phyloP scores from a whole-genome alignment of 1,284 basidiomycete species.

The Mycena citricolor region DNA sequence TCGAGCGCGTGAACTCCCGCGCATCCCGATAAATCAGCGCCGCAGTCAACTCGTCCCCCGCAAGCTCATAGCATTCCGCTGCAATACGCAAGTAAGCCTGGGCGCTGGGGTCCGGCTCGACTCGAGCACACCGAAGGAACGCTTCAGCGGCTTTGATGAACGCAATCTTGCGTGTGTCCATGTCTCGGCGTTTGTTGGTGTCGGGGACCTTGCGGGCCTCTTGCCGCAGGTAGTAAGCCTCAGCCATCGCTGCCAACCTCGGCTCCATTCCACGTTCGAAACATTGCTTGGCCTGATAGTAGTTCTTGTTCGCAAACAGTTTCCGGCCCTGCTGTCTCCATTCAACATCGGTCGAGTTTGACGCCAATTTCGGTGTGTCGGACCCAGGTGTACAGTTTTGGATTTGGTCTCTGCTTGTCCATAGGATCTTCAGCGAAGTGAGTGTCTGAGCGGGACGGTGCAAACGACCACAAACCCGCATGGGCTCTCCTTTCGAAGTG shows the following conservation, averaged over 20 bases:
- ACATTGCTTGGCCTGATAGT: slow-evolving; percentile 59
- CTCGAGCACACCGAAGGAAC: slow-evolving; percentile 44
- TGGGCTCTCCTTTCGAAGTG: slow-evolving; percentile 54
- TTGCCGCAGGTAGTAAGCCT: slow-evolving; percentile 38
- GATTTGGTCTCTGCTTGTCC: slow-evolving; percentile 44
- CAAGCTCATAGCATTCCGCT: slow-evolving; percentile 52
- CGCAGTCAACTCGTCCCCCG: slow-evolving; percentile 41
- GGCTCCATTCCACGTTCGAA: slow-evolving; percentile 52
- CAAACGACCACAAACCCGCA: slow-evolving; percentile 43
- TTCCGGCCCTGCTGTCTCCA: slow-evolving; percentile 54
- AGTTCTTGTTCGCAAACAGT: slow-evolving; percentile 57
- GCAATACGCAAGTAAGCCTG: slow-evolving; percentile 47
- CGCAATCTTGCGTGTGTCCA: slow-evolving; percentile 13
- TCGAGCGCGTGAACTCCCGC: slow-evolving; percentile 44
- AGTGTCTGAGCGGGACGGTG: neutral
- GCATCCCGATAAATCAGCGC: slow-evolving; percentile 46
- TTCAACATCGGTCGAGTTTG: slow-evolving; percentile 45
- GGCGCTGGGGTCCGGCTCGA: slow-evolving; percentile 34
- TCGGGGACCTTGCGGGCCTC: slow-evolving; percentile 30
- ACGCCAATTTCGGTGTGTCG: slow-evolving; percentile 48
- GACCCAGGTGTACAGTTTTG: slow-evolving; percentile 43
- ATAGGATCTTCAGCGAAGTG: slow-evolving; percentile 41
- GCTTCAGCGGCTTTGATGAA: slow-evolving; percentile 43
- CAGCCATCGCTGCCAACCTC: slow-evolving; percentile 44
- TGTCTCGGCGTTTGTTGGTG: slow-evolving; percentile 25